A percentile compares a stretch with the other conserved stretches of the same genome.
These are phyloP conservation scores for Candida easanensis DNA, from an alignment of 805 yeast species.

Conservation along the genomic window DNA sequence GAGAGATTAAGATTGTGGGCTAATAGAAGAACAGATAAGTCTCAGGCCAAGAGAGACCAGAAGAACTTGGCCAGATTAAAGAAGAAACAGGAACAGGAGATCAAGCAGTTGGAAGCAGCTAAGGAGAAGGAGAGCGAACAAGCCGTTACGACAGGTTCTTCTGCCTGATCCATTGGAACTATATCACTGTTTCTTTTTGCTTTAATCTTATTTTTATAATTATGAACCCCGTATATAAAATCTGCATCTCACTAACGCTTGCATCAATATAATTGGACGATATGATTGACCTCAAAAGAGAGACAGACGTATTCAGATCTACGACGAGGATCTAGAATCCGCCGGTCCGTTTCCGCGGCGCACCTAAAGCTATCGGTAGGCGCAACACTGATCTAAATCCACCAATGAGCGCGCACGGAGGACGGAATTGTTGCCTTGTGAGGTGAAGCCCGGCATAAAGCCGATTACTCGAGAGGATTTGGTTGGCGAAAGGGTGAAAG, in stretches of 20 bases:
- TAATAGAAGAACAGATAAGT: slow-evolving; percentile 44
- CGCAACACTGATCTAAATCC: slow-evolving; percentile 10
- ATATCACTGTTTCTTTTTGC: no score
- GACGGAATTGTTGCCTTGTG: neutral
- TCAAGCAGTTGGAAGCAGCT: slow-evolving; percentile 1
- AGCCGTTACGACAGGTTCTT: no score
- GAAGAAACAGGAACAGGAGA: slow-evolving; percentile 14
- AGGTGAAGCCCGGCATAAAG: slow-evolving; percentile 4
- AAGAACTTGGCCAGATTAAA: slow-evolving; percentile 36
- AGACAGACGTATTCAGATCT: no score
- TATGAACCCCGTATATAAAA: no score
- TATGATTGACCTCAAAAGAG: no score
- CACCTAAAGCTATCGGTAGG: neutral
- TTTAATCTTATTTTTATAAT: no score
- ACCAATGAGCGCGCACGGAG: slow-evolving; percentile 2
- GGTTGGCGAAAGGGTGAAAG: neutral
- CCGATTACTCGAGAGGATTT: neutral
- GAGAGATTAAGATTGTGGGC: slow-evolving; percentile 58
- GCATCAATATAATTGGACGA: no score
- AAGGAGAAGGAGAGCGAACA: neutral
- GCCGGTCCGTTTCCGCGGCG: neutral
- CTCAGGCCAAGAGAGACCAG: slow-evolving; percentile 45
- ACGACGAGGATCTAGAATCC: no score
- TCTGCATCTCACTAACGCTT: no score
- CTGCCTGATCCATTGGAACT: no score